Evolutionary conservation across 495 filamentous ascomycete species (phyloP), one percentile per base, ranked within the genome.

Genomic region (Amphirosellinia nigrospora): DNA sequence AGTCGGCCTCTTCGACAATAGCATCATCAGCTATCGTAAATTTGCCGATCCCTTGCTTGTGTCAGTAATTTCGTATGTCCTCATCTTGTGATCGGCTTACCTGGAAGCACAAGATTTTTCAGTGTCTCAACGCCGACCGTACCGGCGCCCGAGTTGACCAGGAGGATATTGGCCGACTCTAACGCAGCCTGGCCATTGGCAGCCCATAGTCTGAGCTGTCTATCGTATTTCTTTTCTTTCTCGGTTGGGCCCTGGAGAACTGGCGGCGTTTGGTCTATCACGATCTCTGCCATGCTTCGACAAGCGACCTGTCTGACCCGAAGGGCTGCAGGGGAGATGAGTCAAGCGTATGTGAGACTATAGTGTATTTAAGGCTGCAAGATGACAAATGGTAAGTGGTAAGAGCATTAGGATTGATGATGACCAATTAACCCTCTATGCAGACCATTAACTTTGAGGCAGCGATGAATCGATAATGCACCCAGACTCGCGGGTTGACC

Each of bases 201-300:
- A 64, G 94, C 96, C 96, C 96, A 99, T 32, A 99, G 82, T 38
- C 96, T 92, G 30, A 99, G 89, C 77, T 99, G 96, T 28, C 96
- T 89, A 77, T 99, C 96, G 83, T 99, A 99, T 78, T 93, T 96
- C 80, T 90, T 92, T 78, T 97, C 93, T 79, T 95, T 96, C 43
- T 93, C 93, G 53, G 90, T 90, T 41, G 93, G 93, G 38, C 87
- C 90, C 21, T 84, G 82, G 28, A 87, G 81, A 28, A 85, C 77
- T 2, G 85, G 86, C 15, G 85, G 86, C 0, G 83, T 87, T 68
- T 84, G 84, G 72, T 75, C 82, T 66, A 72, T 79, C 64, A 84
- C 74, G 52, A 82, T 80, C 73, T 85, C 83, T 1, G 84, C 82
- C 84, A 86, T 86, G 28, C 77, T 68, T 56, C 45, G 23, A 53